Evolutionary conservation across 2,329 filamentous ascomycete genomes (phyloP).

Genomic region (Paraphoma sp.): DNA sequence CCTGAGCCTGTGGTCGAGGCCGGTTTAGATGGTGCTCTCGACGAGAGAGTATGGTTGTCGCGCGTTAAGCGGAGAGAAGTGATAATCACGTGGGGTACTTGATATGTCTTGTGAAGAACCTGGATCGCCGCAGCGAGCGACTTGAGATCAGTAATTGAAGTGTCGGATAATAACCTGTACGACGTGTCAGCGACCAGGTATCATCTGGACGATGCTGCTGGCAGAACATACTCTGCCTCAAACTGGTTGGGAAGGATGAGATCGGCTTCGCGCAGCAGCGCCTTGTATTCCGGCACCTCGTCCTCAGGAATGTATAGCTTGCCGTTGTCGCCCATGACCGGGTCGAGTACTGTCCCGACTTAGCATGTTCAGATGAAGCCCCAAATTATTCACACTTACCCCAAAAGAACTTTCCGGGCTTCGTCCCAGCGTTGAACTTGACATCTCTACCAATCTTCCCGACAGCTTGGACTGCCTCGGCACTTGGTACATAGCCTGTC

Average conservation of each 20-base stretch:
- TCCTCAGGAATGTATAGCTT: conserved; percentile 89
- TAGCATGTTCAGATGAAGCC: conserved; percentile 9
- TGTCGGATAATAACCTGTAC: conserved; percentile 78
- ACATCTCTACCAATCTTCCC: conserved; percentile 84
- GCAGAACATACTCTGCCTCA: conserved; percentile 79
- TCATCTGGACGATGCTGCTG: no score
- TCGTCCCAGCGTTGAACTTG: conserved; percentile 66
- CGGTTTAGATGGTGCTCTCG: conserved; percentile 26
- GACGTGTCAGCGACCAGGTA: conserved; percentile 1
- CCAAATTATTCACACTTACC: conserved; percentile 48
- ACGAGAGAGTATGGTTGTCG: conserved; percentile 54
- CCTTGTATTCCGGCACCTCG: conserved; percentile 89
- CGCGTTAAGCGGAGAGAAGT: conserved; percentile 79
- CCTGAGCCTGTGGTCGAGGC: conserved; percentile 42
- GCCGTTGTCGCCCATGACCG: conserved; percentile 97
- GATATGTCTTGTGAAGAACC: conserved; percentile 76
- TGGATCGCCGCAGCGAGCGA: conserved; percentile 77
- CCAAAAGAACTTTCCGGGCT: conserved; percentile 89
- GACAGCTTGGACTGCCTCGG: conserved; percentile 81
- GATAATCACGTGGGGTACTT: conserved; percentile 87
- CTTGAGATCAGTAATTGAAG: conserved; percentile 77
- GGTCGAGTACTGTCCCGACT: conserved; percentile 74
- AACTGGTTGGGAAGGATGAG: conserved; percentile 96
- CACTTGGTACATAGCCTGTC: conserved; percentile 91
- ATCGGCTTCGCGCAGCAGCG: conserved; percentile 80